Percentiles rank a stretch among this genome's conserved stretches.
Conservation (phyloP, 2,329 filamentous ascomycete genomes). For the Tothia fuscella region DNA sequence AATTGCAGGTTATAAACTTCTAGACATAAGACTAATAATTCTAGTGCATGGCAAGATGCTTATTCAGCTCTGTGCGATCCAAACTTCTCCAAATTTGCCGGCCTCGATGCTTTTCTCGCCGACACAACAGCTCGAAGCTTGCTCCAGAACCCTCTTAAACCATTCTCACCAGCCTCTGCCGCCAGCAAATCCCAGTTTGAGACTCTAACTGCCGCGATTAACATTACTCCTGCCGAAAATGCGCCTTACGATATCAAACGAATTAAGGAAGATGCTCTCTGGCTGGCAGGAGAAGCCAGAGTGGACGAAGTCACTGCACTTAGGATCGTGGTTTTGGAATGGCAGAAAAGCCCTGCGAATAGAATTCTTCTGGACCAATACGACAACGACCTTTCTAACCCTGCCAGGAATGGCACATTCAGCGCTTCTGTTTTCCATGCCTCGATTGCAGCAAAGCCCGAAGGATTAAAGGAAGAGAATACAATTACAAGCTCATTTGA, state of each 20-base stretch:
- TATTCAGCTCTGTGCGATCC: conserved; percentile 42
- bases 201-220: conserved; percentile 75
- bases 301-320: conserved; percentile 76
- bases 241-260: conserved; percentile 60
- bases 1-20: not conserved
- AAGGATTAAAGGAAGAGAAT: no score
- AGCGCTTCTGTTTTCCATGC: no score
- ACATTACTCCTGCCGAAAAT: conserved; percentile 57
- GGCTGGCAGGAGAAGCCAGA: conserved; percentile 66
- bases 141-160: conserved; percentile 55
- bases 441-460: no score
- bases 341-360: conserved; percentile 61
- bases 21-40: conserved; percentile 17
- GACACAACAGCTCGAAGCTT: conserved; percentile 57
- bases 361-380: no score
- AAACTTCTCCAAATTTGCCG: conserved; percentile 38
- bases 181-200: conserved; percentile 59
- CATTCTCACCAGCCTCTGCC: conserved; percentile 59
- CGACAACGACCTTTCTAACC: no score
- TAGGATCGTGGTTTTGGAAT: conserved; percentile 69
- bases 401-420: no score
- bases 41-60: conserved; percentile 48
- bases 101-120: conserved; percentile 55
- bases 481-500: no score
- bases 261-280: conserved; percentile 74